These are phyloP conservation scores for Apophysomyces sp. DNA, from an alignment of 371 early-diverging fungal species.

Conservation along the genomic window DNA sequence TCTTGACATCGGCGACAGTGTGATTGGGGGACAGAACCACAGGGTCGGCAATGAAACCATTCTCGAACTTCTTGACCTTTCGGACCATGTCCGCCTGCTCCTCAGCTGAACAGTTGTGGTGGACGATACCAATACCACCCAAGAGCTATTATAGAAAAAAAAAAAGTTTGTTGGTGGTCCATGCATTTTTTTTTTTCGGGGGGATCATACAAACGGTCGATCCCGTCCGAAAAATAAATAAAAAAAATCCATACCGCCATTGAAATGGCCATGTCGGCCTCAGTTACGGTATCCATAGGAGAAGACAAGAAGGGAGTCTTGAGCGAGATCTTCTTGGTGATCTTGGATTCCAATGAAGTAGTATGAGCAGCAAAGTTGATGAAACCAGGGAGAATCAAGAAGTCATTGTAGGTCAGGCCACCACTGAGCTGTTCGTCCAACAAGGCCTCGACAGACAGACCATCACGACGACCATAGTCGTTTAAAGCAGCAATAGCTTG, in stretches of 20 bases:
- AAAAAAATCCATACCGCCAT: slow-evolving; percentile 72
- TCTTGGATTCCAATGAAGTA: slow-evolving; percentile 75
- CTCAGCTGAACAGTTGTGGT: slow-evolving; percentile 94
- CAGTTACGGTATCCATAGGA: slow-evolving; percentile 99
- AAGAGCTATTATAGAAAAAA: slow-evolving; percentile 50
- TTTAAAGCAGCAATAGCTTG: slow-evolving; percentile 43
- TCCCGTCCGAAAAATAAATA: background rate
- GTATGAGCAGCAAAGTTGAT: slow-evolving; percentile 89
- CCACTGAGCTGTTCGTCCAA: slow-evolving; percentile 73
- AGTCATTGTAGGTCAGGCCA: slow-evolving; percentile 97
- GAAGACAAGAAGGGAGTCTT: slow-evolving; percentile 92
- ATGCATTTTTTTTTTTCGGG: background rate
- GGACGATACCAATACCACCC: slow-evolving; percentile 97
- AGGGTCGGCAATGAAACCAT: slow-evolving; percentile 97
- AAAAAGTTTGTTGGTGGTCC: background rate
- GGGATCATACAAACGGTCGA: background rate
- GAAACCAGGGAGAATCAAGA: slow-evolving; percentile 93
- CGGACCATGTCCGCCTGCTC: slow-evolving; percentile 97
- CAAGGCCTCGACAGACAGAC: slow-evolving; percentile 72
- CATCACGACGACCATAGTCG: slow-evolving; percentile 62
- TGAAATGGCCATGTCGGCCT: slow-evolving; percentile 95
- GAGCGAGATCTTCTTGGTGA: slow-evolving; percentile 86
- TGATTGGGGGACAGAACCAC: slow-evolving; percentile 81
- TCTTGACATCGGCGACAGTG: slow-evolving; percentile 85
- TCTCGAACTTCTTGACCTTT: slow-evolving; percentile 97